A percentile compares a stretch with the other conserved stretches of the same genome.
These are phyloP conservation scores for Ilyonectria destructans DNA, from an alignment of 2,329 filamentous ascomycete species.

Conservation along the genomic window DNA sequence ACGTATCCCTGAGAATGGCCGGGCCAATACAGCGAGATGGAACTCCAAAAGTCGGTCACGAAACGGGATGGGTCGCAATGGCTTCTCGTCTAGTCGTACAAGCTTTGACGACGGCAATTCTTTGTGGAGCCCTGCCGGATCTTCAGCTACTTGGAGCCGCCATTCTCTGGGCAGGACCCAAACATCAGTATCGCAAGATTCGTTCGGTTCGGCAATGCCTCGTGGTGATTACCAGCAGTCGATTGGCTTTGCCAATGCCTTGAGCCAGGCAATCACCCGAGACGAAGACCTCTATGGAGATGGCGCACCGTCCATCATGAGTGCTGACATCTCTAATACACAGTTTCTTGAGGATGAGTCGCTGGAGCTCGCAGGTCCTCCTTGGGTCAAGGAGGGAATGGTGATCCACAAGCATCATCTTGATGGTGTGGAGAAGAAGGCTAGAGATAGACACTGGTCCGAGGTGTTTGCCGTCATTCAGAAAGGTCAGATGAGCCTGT, in stretches of 20 bases:
- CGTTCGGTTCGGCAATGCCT: constrained; percentile 83
- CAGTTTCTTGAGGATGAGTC: constrained; percentile 92
- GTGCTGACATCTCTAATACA: constrained; percentile 72
- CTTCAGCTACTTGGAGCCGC: constrained; percentile 96
- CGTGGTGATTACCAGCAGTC: constrained; percentile 93
- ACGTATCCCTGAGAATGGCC: constrained; percentile 74
- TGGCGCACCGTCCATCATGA: constrained; percentile 65
- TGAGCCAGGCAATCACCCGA: constrained; percentile 96
- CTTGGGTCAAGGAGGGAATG: constrained; percentile 98
- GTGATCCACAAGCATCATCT: constrained; percentile 97
- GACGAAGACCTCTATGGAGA: constrained; percentile 79
- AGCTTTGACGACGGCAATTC: constrained; percentile 94
- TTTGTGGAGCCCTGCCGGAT: constrained; percentile 87
- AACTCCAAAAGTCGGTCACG: constrained; percentile 89
- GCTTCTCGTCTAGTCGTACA: constrained; percentile 91
- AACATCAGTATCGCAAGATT: constrained; percentile 93
- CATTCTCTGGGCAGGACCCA: constrained; percentile 93
- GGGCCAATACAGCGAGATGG: constrained; percentile 78
- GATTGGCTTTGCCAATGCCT: constrained; percentile 96
- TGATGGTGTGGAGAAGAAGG: constrained; percentile 90
- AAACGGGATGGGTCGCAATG: constrained; percentile 80
- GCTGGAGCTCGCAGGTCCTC: constrained; percentile 91
- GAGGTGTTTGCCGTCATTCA: constrained; percentile 98
- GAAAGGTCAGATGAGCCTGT: constrained; percentile 93
- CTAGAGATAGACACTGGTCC: constrained; percentile 94